Base-by-base conservation (phyloP, 208 protist genomes). In the Leishmania arabica region DNA sequence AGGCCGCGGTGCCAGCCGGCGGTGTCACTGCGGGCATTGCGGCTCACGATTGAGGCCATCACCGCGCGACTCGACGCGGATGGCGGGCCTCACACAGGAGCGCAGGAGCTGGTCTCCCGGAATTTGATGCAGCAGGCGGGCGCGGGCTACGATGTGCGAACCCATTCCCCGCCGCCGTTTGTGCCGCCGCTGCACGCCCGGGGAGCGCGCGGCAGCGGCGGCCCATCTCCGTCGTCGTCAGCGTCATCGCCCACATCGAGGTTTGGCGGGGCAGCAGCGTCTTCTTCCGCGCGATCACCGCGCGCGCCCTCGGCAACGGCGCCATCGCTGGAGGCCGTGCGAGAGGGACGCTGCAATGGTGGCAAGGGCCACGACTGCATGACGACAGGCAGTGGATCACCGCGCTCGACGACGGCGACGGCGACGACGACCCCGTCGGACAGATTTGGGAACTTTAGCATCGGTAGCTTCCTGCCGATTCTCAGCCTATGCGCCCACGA, bases 401-500 rank as follows among this genome's bases (percentile, higher is more conserved):
- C 45, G n/a, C 69, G 34, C 40, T 4, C 24, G 45, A 51, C 19
- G 27, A 31, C 19, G 69, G 17, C 69, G 42, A 31, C 19, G 69
- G 17, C 69, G 42, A 21, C 68, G 42, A 8, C 68, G 27, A 1
- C 45, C 13, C 9, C 27, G 7, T 7, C 4, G 11, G 11, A 24
- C 1, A 4, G 1, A 13, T 79, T 79, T 53, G 76, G 76, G 0
- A 85, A 73, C 60, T 85, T 85, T 56, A 85, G 74, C 49, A 1
- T 81, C 7, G 76, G 77, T 15, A 13, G 8, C 5, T 34, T 81
- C 40, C 24, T 81, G 6, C 66, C 77, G 0, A 17, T 81, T 58
- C 60, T 85, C 6, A 68, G 47, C 51, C 66, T 85, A 8, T 78
- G 77, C 77, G 11, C 54, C 77, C 77, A 81, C 73, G 77, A 79